These are phyloP conservation scores for Penicillium psychrosexuale DNA, from an alignment of 2,329 filamentous ascomycete genomes.

Conservation along the genomic window DNA sequence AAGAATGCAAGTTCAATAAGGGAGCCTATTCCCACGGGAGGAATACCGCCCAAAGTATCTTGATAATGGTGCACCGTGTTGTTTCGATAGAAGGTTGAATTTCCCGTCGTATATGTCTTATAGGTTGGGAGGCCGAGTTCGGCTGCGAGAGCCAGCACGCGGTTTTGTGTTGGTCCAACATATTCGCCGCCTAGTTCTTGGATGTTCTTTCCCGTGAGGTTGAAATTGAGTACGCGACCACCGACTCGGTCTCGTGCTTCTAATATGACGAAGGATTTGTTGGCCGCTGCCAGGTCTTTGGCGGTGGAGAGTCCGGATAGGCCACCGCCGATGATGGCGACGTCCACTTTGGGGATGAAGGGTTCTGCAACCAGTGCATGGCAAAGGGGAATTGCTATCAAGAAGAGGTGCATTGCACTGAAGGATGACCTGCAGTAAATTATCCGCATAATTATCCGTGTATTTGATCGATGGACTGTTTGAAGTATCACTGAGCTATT, in stretches of 20 bases:
- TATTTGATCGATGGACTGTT: neutral
- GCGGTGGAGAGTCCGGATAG: slow-evolving; percentile 1
- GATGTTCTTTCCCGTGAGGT: slow-evolving; percentile 14
- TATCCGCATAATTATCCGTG: neutral
- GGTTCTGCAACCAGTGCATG: neutral
- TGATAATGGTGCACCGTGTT: neutral
- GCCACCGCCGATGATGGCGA: slow-evolving; percentile 3
- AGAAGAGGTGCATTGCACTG: neutral
- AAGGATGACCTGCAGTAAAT: no score
- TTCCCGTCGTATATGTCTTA: slow-evolving; percentile 13
- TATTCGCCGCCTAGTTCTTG: slow-evolving; percentile 29
- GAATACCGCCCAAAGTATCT: neutral
- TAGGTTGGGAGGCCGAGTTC: slow-evolving; percentile 20
- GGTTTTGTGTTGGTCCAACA: slow-evolving; percentile 26
- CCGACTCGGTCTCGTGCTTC: slow-evolving; percentile 21
- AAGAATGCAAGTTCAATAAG: slow-evolving; percentile 1
- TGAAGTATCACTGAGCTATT: neutral
- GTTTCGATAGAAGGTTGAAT: slow-evolving; percentile 2
- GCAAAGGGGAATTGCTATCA: neutral
- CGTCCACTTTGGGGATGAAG: neutral
- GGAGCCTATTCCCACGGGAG: neutral
- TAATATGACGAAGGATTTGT: slow-evolving; percentile 11
- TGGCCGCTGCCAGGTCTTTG: slow-evolving; percentile 8
- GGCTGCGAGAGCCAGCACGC: slow-evolving; percentile 17
- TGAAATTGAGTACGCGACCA: slow-evolving; percentile 14